Evolutionary conservation across 2,329 filamentous ascomycete species (phyloP), one percentile per base, ranked within the genome.

Genomic region (Mycogone perniciosa): DNA sequence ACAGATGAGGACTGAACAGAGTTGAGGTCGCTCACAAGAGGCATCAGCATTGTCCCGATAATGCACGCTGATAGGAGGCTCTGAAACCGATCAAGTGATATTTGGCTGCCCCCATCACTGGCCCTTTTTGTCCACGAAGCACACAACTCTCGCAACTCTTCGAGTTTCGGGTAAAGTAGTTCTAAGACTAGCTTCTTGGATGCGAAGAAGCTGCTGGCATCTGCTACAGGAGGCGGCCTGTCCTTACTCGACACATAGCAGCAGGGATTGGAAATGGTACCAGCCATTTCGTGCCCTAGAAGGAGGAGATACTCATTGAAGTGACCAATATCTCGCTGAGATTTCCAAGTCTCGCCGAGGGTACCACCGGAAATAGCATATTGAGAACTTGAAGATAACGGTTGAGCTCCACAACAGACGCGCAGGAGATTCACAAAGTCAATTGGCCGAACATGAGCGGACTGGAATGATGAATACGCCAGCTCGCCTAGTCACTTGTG

Each of bases 341-440:
- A 60, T 51, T 68, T 71, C 70, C 77, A 74, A 2, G 73, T 70
- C 51, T 80, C 75, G 7, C 69, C 67, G 38, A 82, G 68, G 1
- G 69, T 57, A 0, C 76, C 76, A 6, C 76, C 74, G n/a, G 75
- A 73, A 2, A 70, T 62, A 31, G 68, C 62, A 10, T 69, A 63
- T 3, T 64, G 60, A 1, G 53, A 54, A 7, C 59, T 54, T 43
- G 68, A 59, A 4, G 60, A 50, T 13, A 76, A 53, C 5, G 62
- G 58, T 4, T 66, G 59, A 31, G 67, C 59, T 7, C 88, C 87
- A 35, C 86, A 82, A 59, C 87, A 89, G 11, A 79, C 76, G 54
- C 81, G 73, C n/a, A 96, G 64, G 4, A 95, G 69, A 56, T 81
- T 82, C 35, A 87, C 69, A 26, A 95, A 66, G 56, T 90, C 81